Base-by-base conservation (phyloP, 2,329 filamentous ascomycete genomes). In the Talaromyces verruculosus region DNA sequence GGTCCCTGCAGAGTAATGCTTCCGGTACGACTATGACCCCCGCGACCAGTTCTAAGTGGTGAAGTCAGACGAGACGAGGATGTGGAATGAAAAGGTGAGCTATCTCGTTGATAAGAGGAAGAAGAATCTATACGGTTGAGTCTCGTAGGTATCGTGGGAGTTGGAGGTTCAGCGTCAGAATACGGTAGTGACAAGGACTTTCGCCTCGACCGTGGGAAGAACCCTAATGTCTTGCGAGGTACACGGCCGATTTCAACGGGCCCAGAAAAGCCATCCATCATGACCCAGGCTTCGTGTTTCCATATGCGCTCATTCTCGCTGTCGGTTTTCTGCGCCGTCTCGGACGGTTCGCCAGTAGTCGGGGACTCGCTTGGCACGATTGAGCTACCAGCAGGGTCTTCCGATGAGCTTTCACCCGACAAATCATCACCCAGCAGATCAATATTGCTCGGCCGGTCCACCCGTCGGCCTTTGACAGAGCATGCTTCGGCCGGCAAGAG, bases 401-500 rank as follows among this genome's bases (percentile, higher is more conserved):
- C 77, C 17, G 70, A 63, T n/a, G 72, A 70, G n/a, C 65, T 63
- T 19, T 60, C 61, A 8, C 62, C 63, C 1, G 65, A 53, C 22
- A 61, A 61, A 39, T 70, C 68, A 33, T 71, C 68, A 30, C 66
- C 71, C 68, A 76, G 53, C 62, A 77, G 70, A 69, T 77, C 71
- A 51, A 65, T 51, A 37, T 57, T 61, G 28, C 70, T 58, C 75
- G 75, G 6, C 71, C 78, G 47, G 74, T 67, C 74, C 3, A 85
- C 78, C 39, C 81, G 85, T 61, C 88, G 85, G 35, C 94, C 93
- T 74, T 93, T 95, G 49, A 93, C 84, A 49, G 90, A 89, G 76
- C 94, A 98, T 47, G 92, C 90, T 76, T 97, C 93, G 4, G 98
- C 92, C 0, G 95, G 95, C 62, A 99, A 81, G 8, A 93, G 85